These are phyloP conservation scores for Mucor racemosus DNA, from an alignment of 371 early-diverging fungal genomes.

Conservation along the genomic window DNA sequence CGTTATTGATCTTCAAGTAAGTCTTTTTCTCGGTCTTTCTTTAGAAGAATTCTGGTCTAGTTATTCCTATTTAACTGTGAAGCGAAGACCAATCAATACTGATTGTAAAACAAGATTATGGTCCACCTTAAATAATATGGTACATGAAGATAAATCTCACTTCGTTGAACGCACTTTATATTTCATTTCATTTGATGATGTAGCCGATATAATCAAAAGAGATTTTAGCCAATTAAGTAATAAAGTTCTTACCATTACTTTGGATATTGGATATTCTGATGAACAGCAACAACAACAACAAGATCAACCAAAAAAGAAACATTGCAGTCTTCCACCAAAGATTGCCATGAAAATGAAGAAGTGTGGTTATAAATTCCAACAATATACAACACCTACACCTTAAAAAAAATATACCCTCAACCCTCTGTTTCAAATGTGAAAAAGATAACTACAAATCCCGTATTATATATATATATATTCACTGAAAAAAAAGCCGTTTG, in stretches of 20 bases:
- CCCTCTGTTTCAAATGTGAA: background rate
- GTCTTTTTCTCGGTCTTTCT: constrained; percentile 57
- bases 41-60: constrained; percentile 50
- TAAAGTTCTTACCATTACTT: constrained; percentile 67
- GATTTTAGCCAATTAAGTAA: constrained; percentile 65
- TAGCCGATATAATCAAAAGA: constrained; percentile 59
- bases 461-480: background rate
- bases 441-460: background rate
- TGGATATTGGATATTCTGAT: constrained; percentile 53
- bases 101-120: constrained; percentile 67
- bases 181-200: constrained; percentile 70
- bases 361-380: constrained; percentile 17
- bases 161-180: constrained; percentile 61
- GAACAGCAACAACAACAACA: constrained; percentile 2
- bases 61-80: constrained; percentile 56
- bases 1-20: constrained; percentile 72
- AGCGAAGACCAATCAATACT: constrained; percentile 21
- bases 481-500: background rate
- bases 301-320: constrained; percentile 21
- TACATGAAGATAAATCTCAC: constrained; percentile 42
- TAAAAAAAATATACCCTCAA: constrained; percentile 4
- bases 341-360: constrained; percentile 53
- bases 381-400: background rate
- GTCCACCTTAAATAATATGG: constrained; percentile 61
- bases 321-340: constrained; percentile 45